phyloP scores from a whole-genome alignment of 2,329 filamentous ascomycete genomes.

The Cladophialophora bantiana region DNA sequence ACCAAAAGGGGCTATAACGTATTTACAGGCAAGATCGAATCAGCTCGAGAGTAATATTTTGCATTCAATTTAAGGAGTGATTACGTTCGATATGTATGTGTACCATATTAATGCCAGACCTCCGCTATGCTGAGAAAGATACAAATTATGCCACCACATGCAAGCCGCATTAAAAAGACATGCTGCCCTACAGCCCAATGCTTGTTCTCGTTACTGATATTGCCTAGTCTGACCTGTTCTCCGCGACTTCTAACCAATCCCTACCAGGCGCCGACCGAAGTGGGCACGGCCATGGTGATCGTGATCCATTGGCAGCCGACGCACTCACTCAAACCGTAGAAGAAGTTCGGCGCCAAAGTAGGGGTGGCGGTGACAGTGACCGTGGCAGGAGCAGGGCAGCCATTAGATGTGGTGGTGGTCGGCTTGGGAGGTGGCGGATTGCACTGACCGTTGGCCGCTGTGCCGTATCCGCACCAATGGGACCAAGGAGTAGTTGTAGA shows the following conservation, averaged over 20 bases:
- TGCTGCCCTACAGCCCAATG: conserved; percentile 6
- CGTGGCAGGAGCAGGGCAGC: conserved; percentile 23
- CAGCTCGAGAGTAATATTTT: background rate
- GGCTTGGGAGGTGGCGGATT: conserved; percentile 2
- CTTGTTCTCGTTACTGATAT: conserved; percentile 3
- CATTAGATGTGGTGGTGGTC: conserved; percentile 13
- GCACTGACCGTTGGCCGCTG: conserved; percentile 30
- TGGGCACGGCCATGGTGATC: conserved; percentile 44
- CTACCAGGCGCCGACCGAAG: conserved; percentile 16
- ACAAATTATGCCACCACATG: conserved; percentile 2
- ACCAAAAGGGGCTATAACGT: background rate
- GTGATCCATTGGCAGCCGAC: conserved; percentile 37
- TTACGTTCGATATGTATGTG: background rate
- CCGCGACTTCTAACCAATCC: background rate
- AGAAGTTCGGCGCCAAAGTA: conserved; percentile 24
- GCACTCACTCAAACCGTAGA: conserved; percentile 24
- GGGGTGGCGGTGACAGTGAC: conserved; percentile 29
- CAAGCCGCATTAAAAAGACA: conserved; percentile 7
- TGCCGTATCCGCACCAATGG: conserved; percentile 31
- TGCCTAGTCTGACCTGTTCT: background rate
- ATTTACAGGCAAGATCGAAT: background rate
- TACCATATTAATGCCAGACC: background rate
- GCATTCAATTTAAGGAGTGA: conserved; percentile 18
- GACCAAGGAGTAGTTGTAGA: conserved; percentile 18
- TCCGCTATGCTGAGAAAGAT: conserved; percentile 11